Conservation (phyloP, 345 rosid species). For the Psidium friedrichsthalianum region DNA sequence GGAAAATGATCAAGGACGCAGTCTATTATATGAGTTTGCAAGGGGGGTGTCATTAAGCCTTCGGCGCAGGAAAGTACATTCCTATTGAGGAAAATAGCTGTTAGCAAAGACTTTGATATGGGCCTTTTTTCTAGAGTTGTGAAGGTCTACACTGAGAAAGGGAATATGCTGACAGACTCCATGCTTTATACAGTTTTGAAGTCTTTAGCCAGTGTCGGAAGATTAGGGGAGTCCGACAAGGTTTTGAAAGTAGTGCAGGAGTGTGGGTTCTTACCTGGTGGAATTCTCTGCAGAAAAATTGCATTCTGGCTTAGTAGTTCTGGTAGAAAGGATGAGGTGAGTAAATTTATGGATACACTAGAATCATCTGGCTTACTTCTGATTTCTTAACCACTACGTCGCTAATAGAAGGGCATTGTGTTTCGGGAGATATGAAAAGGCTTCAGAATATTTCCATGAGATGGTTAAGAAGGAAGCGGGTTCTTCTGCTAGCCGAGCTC, state of each 20-base stretch:
- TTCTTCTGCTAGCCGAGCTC: slow-evolving; percentile 30
- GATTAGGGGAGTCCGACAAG: slow-evolving; percentile 39
- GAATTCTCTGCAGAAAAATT: slow-evolving; percentile 42
- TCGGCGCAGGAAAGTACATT: slow-evolving; percentile 30
- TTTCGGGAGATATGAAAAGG: slow-evolving; percentile 53
- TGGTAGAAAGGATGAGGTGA: slow-evolving; percentile 40
- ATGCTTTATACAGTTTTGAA: slow-evolving; percentile 53
- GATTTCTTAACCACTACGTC: slow-evolving; percentile 53
- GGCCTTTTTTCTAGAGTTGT: slow-evolving; percentile 58
- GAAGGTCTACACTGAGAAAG: slow-evolving; percentile 33
- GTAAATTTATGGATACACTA: slow-evolving; percentile 35
- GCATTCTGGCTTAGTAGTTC: slow-evolving; percentile 42
- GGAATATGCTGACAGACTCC: slow-evolving; percentile 47
- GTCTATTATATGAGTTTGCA: slow-evolving; percentile 68
- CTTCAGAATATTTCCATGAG: slow-evolving; percentile 38
- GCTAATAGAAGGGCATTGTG: slow-evolving; percentile 66
- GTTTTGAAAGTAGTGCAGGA: slow-evolving; percentile 61
- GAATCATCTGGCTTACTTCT: slow-evolving; percentile 35
- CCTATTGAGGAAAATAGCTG: slow-evolving; percentile 60
- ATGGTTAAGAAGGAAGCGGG: slow-evolving; percentile 45
- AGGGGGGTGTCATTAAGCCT: slow-evolving; percentile 53
- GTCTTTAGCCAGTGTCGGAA: slow-evolving; percentile 55
- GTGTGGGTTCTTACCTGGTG: slow-evolving; percentile 31
- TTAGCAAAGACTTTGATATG: slow-evolving; percentile 47
- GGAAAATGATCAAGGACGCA: slow-evolving; percentile 62